These are phyloP conservation scores for Colletotrichum eleusines DNA, from an alignment of 2,329 filamentous ascomycete genomes.

Conservation along the genomic window DNA sequence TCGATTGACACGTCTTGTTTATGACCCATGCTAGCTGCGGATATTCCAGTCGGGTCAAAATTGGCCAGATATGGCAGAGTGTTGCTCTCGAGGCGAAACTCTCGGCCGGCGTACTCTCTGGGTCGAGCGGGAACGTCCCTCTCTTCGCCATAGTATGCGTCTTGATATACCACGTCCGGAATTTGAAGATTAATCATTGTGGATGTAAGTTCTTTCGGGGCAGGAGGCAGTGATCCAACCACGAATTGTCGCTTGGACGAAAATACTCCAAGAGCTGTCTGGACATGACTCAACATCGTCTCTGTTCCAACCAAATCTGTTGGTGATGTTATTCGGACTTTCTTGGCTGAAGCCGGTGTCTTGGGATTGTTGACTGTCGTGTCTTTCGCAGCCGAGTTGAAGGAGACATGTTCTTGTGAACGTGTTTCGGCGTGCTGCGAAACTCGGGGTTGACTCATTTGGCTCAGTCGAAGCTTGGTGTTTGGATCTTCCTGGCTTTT, in stretches of 20 bases:
- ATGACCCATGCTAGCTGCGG: conserved; percentile 66
- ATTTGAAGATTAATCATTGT: conserved; percentile 70
- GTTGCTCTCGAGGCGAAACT: conserved; percentile 82
- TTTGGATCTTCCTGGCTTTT: conserved; percentile 79
- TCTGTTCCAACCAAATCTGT: conserved; percentile 31
- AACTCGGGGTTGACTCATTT: conserved; percentile 50
- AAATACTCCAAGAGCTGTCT: conserved; percentile 20
- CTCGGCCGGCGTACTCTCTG: conserved; percentile 88
- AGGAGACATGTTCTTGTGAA: conserved; percentile 52
- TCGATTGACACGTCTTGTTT: conserved; percentile 62
- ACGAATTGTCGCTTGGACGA: conserved; percentile 48
- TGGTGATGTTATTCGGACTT: conserved; percentile 29
- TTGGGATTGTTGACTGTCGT: conserved; percentile 34
- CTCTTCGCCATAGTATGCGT: conserved; percentile 87
- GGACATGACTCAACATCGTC: conserved; percentile 15
- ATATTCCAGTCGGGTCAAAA: conserved; percentile 75
- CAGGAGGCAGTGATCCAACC: conserved; percentile 51
- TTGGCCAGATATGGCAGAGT: conserved; percentile 83
- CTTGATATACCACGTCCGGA: conserved; percentile 82
- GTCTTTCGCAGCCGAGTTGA: conserved; percentile 44
- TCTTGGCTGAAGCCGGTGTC: conserved; percentile 14
- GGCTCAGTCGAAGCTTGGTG: conserved; percentile 74
- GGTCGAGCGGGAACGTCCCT: conserved; percentile 81
- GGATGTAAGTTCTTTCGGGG: conserved; percentile 58
- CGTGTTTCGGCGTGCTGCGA: conserved; percentile 21